Percentiles rank a stretch among this genome's conserved stretches.
phyloP scores from a whole-genome alignment of 108 stramenopile species.

The Skeletonema costatum region DNA sequence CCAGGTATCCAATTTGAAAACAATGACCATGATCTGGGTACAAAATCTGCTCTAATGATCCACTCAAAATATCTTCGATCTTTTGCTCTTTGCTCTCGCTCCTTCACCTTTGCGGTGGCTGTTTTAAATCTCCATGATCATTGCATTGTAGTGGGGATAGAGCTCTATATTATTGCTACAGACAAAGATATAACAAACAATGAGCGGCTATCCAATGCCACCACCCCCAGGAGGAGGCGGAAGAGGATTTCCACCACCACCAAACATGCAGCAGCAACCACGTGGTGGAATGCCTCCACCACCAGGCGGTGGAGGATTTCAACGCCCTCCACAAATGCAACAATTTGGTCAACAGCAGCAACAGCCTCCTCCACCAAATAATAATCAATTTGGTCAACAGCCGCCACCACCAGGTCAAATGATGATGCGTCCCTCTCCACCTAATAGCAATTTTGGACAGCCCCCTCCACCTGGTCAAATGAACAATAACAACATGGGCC shows the following conservation, averaged over 20 bases:
- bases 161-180: too few relatives aligned
- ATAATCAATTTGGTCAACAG: not conserved
- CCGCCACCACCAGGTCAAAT: not conserved
- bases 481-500: not conserved
- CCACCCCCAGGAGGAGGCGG: slow-evolving; percentile 14
- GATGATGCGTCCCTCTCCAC: slow-evolving; percentile 1
- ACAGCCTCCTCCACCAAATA: not conserved
- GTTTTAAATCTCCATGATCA: too few relatives aligned
- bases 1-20: too few relatives aligned
- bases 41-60: too few relatives aligned
- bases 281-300: slow-evolving; percentile 14
- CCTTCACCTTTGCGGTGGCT: too few relatives aligned
- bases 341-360: not conserved
- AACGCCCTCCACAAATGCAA: not conserved
- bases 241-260: not conserved
- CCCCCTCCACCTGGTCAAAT: slow-evolving; percentile 1
- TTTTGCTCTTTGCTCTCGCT: too few relatives aligned
- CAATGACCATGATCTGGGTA: too few relatives aligned
- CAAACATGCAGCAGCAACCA: slow-evolving; percentile 7
- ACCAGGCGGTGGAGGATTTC: slow-evolving; percentile 4
- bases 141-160: too few relatives aligned
- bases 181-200: not conserved
- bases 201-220: slow-evolving; percentile 9
- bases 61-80: too few relatives aligned
- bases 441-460: not conserved